Evolutionary conservation across 208 protist genomes (phyloP).

Genomic region (Plasmodiophora brassicae): DNA sequence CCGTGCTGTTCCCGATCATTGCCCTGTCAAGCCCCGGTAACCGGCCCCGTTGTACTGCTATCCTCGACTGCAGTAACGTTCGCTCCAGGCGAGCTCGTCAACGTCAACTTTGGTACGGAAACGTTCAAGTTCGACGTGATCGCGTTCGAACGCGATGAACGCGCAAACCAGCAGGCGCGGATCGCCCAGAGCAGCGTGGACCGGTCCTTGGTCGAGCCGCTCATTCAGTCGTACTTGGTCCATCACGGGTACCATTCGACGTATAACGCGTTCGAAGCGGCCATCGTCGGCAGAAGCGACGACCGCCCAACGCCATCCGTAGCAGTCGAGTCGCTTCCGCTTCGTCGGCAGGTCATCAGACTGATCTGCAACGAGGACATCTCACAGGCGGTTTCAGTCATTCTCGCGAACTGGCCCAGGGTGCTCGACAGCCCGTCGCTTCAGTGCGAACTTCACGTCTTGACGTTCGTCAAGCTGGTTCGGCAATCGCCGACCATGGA

Average conservation of each 20-base stretch:
- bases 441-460: not conserved
- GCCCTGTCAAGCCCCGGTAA: not conserved
- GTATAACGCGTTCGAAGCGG: not conserved
- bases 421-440: not conserved
- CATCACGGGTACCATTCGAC: not conserved
- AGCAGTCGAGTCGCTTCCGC: not conserved
- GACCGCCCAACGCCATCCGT: not conserved
- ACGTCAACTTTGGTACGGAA: not conserved
- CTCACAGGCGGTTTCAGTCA: not conserved
- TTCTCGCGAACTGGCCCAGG: not conserved
- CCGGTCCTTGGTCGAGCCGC: not conserved
- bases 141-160: not conserved
- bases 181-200: not conserved
- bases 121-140: not conserved
- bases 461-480: constrained; percentile 7
- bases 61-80: too few relatives aligned
- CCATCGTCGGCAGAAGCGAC: not conserved
- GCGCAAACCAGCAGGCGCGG: not conserved
- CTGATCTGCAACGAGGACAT: not conserved
- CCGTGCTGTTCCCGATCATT: not conserved
- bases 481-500: not conserved
- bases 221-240: not conserved
- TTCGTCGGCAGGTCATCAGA: not conserved
- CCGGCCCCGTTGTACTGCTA: too few relatives aligned
- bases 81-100: not conserved